Conservation (phyloP, 2,329 filamentous ascomycete species). For the Dendrostoma leiphaemia region DNA sequence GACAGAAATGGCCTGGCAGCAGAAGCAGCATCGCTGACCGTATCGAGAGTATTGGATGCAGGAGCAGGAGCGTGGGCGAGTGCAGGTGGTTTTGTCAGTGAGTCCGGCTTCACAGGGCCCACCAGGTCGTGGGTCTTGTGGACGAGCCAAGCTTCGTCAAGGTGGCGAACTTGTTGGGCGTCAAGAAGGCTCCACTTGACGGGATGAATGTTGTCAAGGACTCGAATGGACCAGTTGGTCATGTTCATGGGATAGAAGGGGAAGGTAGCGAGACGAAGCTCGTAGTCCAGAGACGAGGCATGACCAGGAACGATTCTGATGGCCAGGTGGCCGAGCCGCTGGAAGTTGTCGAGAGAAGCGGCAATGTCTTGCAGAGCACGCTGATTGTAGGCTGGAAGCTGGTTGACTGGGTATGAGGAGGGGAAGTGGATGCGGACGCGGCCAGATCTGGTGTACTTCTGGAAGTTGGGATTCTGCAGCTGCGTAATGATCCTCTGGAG, state of each 20-base stretch:
- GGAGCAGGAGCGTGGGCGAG: neutral
- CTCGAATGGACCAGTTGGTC: slow-evolving; percentile 12
- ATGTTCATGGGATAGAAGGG: slow-evolving; percentile 17
- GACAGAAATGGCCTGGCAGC: neutral
- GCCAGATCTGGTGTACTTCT: neutral
- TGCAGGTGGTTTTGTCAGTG: neutral
- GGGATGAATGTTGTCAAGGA: slow-evolving; percentile 3
- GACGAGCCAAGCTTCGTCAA: slow-evolving; percentile 6
- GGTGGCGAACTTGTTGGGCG: neutral
- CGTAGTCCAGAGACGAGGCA: slow-evolving; percentile 11
- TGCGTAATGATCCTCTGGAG: slow-evolving; percentile 2
- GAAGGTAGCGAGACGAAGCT: slow-evolving; percentile 13
- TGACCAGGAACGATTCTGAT: slow-evolving; percentile 12
- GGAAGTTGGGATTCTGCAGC: slow-evolving; percentile 11
- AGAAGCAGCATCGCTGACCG: neutral
- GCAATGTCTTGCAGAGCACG: slow-evolving; percentile 9
- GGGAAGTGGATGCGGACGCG: slow-evolving; percentile 19
- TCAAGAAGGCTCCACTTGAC: slow-evolving; percentile 3
- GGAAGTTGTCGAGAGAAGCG: slow-evolving; percentile 2
- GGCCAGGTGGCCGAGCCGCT: slow-evolving; percentile 1
- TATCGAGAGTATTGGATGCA: neutral
- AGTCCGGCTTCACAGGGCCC: neutral
- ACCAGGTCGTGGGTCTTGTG: slow-evolving; percentile 5
- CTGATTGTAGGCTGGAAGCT: slow-evolving; percentile 15
- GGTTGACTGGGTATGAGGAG: slow-evolving; percentile 9